These are phyloP conservation scores for Plasmodium blacklocki DNA, from an alignment of 169 alveolate species.

Conservation along the genomic window DNA sequence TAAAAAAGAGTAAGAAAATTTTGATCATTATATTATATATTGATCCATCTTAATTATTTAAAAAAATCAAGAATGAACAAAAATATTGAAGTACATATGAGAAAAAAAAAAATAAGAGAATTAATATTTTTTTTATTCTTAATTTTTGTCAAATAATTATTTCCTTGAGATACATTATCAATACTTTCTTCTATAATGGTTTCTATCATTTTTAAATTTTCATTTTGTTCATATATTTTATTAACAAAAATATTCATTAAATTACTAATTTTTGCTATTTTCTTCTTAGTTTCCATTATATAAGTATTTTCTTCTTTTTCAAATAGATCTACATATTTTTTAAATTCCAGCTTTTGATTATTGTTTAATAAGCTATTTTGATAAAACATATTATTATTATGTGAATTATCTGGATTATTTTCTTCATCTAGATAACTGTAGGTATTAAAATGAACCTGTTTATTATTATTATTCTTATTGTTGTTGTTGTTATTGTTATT, in stretches of 20 bases:
- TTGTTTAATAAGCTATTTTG: background rate
- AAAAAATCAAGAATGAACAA: conserved; percentile 54
- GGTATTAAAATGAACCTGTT: conserved; percentile 7
- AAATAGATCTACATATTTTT: conserved; percentile 63
- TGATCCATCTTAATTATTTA: background rate
- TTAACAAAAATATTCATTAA: conserved; percentile 66
- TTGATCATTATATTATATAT: too few relatives aligned
- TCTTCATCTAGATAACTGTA: conserved; percentile 21
- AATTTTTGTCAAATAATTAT: conserved; percentile 46
- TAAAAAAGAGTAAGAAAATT: background rate
- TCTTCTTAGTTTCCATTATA: conserved; percentile 66
- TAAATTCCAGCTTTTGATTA: conserved; percentile 49
- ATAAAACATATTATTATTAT: background rate
- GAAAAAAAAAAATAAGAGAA: conserved; percentile 57
- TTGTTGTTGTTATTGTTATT: background rate
- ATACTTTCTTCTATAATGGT: conserved; percentile 67
- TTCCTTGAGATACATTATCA: conserved; percentile 68
- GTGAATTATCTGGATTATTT: background rate
- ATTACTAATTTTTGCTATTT: conserved; percentile 70
- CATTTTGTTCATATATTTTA: conserved; percentile 72
- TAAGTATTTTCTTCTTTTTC: conserved; percentile 73
- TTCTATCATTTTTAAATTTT: conserved; percentile 66
- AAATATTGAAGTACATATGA: conserved; percentile 46
- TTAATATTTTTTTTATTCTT: conserved; percentile 59
- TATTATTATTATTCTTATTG: conserved; percentile 1